Conservation (phyloP, 306 rosid species). For the Prunus campanulata region DNA sequence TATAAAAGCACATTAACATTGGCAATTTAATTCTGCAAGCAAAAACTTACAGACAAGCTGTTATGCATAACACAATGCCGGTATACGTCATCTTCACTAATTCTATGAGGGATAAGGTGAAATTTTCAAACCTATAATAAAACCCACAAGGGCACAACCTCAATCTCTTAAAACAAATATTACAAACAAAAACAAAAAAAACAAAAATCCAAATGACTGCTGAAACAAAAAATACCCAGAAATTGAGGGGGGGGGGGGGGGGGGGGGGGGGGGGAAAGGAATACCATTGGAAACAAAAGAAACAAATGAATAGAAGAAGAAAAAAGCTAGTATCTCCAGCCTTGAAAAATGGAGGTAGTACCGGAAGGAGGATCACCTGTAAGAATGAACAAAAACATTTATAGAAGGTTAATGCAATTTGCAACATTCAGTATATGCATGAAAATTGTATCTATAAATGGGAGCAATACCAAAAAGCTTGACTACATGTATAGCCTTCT, state of each 20-base stretch:
- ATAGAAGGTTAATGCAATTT: not conserved
- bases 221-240: not conserved
- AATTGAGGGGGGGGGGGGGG: not conserved
- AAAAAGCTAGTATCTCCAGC: slow-evolving; percentile 29
- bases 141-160: not conserved
- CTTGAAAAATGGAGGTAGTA: slow-evolving; percentile 46
- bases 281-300: slow-evolving; percentile 14
- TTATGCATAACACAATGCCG: too few species aligned
- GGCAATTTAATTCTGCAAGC: not conserved
- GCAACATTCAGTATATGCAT: not conserved
- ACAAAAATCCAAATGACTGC: not conserved
- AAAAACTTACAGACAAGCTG: not conserved
- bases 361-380: slow-evolving; percentile 42
- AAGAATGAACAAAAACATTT: slow-evolving; percentile 11
- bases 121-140: not conserved
- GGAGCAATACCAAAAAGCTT: not conserved
- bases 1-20: not conserved
- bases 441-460: not conserved
- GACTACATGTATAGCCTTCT: not conserved
- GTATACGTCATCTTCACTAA: not conserved
- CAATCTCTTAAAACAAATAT: not conserved
- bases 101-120: not conserved
- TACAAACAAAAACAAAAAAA: not conserved
- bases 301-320: not conserved
- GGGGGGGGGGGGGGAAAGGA: not conserved